Evolutionary conservation across 2,329 filamentous ascomycete genomes (phyloP), one percentile per base, ranked within the genome.

Genomic region (Blastomyces silverae): DNA sequence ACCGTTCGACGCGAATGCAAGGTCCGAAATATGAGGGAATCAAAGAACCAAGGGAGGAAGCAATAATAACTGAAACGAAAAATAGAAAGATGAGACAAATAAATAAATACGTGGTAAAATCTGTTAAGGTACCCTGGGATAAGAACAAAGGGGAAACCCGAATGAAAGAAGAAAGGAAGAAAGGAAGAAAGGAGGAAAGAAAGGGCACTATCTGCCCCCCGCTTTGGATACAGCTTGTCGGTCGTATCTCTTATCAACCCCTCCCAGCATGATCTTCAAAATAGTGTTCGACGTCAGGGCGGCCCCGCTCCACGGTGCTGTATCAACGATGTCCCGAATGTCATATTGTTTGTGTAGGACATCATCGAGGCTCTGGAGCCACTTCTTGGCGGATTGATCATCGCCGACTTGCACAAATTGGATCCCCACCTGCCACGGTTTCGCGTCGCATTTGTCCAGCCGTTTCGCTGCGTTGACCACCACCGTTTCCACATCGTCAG

Each of bases 321-420:
- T 96, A 76, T 97, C 93, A 20, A 97, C 91, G 72, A 97, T 97
- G 77, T 97, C 93, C 22, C 93, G 81, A 20, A 93, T 80, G 39
- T 82, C 79, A 34, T 81, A 79, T n/a, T 84, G 72, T 53, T 83
- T 80, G 1, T 77, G 79, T 46, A 94, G 78, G 3, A 84, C 83
- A 74, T 97, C 90, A 73, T 97, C 93, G 8, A 97, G 81, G 58
- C 87, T 82, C 69, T 84, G 79, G 50, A 97, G 80, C 64, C 88
- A 86, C 69, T 81, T 77, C 1, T 82, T 81, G 0, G 92, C 93
- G 0, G 76, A 79, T 0, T 78, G 73, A 70, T 96, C 90, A 61
- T 84, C 82, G 64, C 94, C 93, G 56, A 97, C 89, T 77, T 97
- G 93, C 81, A 97, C 96, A 80, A 97, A 97, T 75, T 97, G 93